Evolutionary conservation across 352 stramenopile genomes (phyloP), one percentile per base, ranked within the genome.

Genomic region (Phytopythium kandeliae): DNA sequence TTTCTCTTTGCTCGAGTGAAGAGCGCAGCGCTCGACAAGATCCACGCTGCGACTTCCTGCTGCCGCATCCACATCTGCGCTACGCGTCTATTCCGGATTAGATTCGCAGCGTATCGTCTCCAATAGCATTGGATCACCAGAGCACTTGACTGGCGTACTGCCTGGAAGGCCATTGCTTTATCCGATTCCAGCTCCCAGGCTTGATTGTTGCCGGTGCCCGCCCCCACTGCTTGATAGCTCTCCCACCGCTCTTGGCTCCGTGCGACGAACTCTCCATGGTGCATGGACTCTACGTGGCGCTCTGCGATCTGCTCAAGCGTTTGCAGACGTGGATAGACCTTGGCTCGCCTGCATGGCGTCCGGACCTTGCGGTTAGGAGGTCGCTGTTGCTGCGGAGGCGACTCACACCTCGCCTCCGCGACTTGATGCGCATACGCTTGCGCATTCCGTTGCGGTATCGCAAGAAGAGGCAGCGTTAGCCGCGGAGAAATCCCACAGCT

Each of bases 101-200:
- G 28, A 17, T 65, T 25, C 3, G 77, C 74, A 12, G 48, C 61
- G 11, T 66, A 57, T 7, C 51, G 65, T 47, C 70, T 55, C 74
- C 74, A 86, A 0, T 58, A 60, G 31, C 58, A 69, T 45, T 86
- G 77, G 22, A 86, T 65, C 33, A 86, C 77, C 7, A 86, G 37
- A 25, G 68, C 63, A 1, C 63, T 68, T 1, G 68, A 78, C 15
- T 63, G 25, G 30, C 63, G 62, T 22, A 69, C 62, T 5, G 63
- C 51, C 15, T 36, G 53, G 11, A 57, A 57, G 1, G 69, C 61
- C 19, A 40, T 55, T 33, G 46, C 19, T 48, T 55, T 62, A 7
- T 62, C 52, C 25, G 48, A 59, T 17, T 54, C 42, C 28, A 58
- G 52, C n/a, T n/a, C n/a, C n/a, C n/a, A n/a, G n/a, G n/a, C n/a